Percentiles rank a stretch among this genome's conserved stretches.
phyloP scores from a whole-genome alignment of 1,284 basidiomycete genomes.

The Cryptococcus depauperatus region DNA sequence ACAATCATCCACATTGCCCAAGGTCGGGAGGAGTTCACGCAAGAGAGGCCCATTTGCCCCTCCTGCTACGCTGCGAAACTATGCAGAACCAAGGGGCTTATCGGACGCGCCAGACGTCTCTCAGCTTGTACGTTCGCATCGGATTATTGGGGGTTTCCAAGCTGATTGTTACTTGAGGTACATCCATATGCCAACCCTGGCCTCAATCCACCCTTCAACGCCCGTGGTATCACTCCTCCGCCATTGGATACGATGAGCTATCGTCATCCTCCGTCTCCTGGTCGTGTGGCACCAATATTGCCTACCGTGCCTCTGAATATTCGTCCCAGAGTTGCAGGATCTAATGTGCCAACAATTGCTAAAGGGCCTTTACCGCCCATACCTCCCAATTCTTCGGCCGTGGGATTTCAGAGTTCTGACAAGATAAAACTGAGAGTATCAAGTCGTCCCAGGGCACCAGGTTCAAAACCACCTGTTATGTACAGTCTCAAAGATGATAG shows the following conservation, averaged over 20 bases:
- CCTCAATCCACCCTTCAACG: neutral
- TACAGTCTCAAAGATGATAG: neutral
- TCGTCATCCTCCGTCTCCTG: neutral
- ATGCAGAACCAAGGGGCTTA: neutral
- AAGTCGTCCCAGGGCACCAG: neutral
- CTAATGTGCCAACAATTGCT: slow-evolving; percentile 9
- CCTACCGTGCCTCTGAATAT: neutral
- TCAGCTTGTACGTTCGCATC: neutral
- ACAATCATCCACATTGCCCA: neutral
- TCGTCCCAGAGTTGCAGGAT: slow-evolving; percentile 1
- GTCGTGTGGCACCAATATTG: neutral
- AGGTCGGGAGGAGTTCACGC: neutral
- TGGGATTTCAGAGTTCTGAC: neutral
- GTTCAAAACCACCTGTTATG: neutral
- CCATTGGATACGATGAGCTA: neutral
- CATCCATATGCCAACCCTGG: neutral
- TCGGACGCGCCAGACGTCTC: neutral
- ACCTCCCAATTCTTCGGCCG: slow-evolving; percentile 1
- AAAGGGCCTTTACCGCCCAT: slow-evolving; percentile 14
- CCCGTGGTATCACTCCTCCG: neutral
- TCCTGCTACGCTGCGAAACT: neutral
- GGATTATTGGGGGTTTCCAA: neutral
- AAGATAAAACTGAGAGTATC: neutral
- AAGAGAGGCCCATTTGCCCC: neutral
- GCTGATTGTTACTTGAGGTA: neutral